Conservation (phyloP, 2,329 filamentous ascomycete genomes). For the Colletotrichum viniferum region DNA sequence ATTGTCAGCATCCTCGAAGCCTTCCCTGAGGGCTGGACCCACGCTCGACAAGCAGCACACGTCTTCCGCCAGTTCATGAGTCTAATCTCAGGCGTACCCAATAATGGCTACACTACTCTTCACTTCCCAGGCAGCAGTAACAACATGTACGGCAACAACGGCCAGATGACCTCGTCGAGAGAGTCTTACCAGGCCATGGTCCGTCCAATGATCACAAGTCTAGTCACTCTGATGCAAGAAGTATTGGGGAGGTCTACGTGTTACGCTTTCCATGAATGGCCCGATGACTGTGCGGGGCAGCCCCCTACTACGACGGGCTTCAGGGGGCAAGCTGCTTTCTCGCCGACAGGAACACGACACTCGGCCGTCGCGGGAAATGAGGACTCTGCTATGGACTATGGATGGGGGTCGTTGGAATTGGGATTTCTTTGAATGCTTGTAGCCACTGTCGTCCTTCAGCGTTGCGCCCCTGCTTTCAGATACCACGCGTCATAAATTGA, state of each 20-base stretch:
- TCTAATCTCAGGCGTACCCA: conserved; percentile 22
- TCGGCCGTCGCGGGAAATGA: conserved; percentile 4
- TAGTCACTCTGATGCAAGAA: conserved; percentile 34
- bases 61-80: conserved; percentile 36
- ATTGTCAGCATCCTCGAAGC: conserved; percentile 40
- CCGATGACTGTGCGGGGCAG: conserved; percentile 15
- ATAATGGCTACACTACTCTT: conserved; percentile 22
- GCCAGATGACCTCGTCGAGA: conserved; percentile 11
- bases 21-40: conserved; percentile 38
- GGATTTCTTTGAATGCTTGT: conserved; percentile 12
- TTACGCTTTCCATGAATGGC: conserved; percentile 24
- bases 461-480: neutral
- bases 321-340: conserved; percentile 5
- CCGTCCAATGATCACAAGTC: conserved; percentile 22
- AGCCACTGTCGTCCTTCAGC: neutral
- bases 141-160: conserved; percentile 1
- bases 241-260: conserved; percentile 37
- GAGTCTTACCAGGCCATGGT: conserved; percentile 25
- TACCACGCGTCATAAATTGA: neutral
- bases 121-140: conserved; percentile 16
- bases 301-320: neutral
- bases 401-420: conserved; percentile 18
- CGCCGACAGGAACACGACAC: conserved; percentile 13
- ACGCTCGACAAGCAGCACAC: conserved; percentile 37
- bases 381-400: conserved; percentile 14